These are phyloP conservation scores for Viola odorata DNA, from an alignment of 345 rosid genomes.

Conservation along the genomic window DNA sequence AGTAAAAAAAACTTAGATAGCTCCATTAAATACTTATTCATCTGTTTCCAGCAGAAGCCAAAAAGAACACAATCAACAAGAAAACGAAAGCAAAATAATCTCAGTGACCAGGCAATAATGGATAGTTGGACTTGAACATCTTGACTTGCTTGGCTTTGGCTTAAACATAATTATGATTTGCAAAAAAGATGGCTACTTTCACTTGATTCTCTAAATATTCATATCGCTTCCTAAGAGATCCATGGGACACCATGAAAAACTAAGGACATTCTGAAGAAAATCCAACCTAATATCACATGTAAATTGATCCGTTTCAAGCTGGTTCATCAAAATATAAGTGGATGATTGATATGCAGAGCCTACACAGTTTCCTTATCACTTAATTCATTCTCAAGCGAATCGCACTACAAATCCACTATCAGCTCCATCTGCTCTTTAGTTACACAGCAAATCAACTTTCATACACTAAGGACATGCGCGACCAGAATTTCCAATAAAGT, in stretches of 20 bases:
- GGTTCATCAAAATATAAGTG: too few species aligned
- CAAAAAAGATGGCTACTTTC: neutral
- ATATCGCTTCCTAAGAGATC: neutral
- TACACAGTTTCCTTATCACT: conserved; percentile 1
- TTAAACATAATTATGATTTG: neutral
- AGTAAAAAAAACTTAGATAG: neutral
- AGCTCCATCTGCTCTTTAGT: neutral
- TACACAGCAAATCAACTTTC: neutral
- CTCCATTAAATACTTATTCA: conserved; percentile 8
- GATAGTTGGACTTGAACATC: neutral
- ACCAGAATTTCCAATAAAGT: too few species aligned
- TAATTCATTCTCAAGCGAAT: neutral
- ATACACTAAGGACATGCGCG: neutral
- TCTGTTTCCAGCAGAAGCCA: conserved; percentile 4
- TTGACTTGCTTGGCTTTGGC: neutral
- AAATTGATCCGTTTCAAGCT: too few species aligned
- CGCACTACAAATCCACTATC: neutral
- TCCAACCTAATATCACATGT: too few species aligned
- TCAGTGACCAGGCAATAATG: neutral
- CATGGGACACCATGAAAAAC: too few species aligned
- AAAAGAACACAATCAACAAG: neutral
- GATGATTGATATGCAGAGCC: too few species aligned
- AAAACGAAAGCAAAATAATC: neutral
- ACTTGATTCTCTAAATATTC: neutral
- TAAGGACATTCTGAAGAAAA: too few species aligned